Evolutionary conservation across 331 rosid species (phyloP).

Genomic region (Malus hybrid): DNA sequence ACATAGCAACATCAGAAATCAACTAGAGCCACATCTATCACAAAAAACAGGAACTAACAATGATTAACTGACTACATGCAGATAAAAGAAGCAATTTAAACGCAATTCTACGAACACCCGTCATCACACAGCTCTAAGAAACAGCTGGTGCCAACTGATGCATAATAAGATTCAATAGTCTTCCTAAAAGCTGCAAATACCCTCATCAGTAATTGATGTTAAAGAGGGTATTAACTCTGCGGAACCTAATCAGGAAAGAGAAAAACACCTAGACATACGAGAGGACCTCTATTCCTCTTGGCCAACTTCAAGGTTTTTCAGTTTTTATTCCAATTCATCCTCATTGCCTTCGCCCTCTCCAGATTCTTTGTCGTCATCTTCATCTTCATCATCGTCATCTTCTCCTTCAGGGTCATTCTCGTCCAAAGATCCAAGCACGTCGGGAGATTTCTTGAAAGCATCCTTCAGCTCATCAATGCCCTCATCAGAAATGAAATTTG

Average conservation of each 20-base stretch:
- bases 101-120: slow-evolving; percentile 3
- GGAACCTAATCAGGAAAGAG: neutral
- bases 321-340: slow-evolving; percentile 58
- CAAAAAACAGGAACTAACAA: slow-evolving; percentile 5
- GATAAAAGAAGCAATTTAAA: neutral
- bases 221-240: neutral
- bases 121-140: neutral
- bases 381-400: slow-evolving; percentile 33
- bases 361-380: slow-evolving; percentile 29
- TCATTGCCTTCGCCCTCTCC: slow-evolving; percentile 40
- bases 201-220: neutral
- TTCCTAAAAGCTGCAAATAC: slow-evolving; percentile 14
- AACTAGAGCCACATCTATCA: neutral
- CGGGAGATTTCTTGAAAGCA: slow-evolving; percentile 51
- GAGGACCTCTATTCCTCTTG: slow-evolving; percentile 19
- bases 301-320: slow-evolving; percentile 73
- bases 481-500: slow-evolving; percentile 67
- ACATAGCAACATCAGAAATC: neutral
- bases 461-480: slow-evolving; percentile 59
- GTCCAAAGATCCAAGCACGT: slow-evolving; percentile 62
- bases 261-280: neutral
- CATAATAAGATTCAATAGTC: slow-evolving; percentile 13
- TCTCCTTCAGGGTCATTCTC: slow-evolving; percentile 84
- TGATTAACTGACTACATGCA: neutral
- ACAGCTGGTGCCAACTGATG: slow-evolving; percentile 5